phyloP scores from a whole-genome alignment of 805 yeast species.

The Saccharomycopsis capsularis region DNA sequence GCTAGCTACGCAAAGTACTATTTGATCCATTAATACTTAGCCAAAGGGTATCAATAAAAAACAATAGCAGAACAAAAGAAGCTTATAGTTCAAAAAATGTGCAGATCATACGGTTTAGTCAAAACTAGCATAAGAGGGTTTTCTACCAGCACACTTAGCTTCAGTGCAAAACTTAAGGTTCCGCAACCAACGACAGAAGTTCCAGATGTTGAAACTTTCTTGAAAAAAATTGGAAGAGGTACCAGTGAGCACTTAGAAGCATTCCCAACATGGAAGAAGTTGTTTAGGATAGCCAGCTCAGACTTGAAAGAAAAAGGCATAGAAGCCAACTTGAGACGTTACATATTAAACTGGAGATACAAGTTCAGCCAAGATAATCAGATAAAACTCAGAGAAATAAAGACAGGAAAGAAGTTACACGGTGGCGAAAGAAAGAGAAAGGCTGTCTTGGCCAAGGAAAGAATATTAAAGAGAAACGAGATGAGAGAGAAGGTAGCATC shows the following conservation, averaged over 20 bases:
- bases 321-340: constrained; percentile 63
- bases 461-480: constrained; percentile 45
- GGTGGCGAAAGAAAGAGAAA: constrained; percentile 85
- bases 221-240: constrained; percentile 73
- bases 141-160: constrained; percentile 1
- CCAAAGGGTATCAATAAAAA: too few relatives aligned
- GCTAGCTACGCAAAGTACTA: too few relatives aligned
- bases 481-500: constrained; percentile 25
- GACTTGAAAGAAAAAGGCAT: constrained; percentile 71
- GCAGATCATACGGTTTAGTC: too few relatives aligned
- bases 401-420: constrained; percentile 62
- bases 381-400: constrained; percentile 48
- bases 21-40: too few relatives aligned
- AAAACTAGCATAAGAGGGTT: constrained; percentile 6
- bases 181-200: constrained; percentile 48
- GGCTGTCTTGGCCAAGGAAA: constrained; percentile 54
- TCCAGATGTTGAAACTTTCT: constrained; percentile 68
- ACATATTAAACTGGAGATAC: constrained; percentile 67
- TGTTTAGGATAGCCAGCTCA: constrained; percentile 49
- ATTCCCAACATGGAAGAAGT: constrained; percentile 67
- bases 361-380: constrained; percentile 31
- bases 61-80: too few relatives aligned
- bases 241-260: constrained; percentile 57
- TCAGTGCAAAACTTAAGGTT: constrained; percentile 20
- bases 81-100: too few relatives aligned